These are phyloP conservation scores for Globisporangium megalacanthum DNA, from an alignment of 352 stramenopile species.

Conservation along the genomic window DNA sequence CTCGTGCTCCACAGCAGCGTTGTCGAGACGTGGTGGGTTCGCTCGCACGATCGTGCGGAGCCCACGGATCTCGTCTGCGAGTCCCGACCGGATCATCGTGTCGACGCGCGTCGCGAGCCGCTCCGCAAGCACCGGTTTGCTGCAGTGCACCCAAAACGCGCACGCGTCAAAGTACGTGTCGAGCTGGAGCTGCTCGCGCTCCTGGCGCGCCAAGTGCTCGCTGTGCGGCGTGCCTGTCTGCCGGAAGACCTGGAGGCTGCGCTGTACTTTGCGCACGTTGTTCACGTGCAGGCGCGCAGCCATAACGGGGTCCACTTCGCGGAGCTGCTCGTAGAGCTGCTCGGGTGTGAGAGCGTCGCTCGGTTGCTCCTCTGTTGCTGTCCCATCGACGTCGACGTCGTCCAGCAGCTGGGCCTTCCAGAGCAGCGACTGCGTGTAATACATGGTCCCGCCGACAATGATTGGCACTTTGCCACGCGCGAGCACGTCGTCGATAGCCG, in stretches of 20 bases:
- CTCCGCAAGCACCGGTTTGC: slow-evolving; percentile 49
- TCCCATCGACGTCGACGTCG: slow-evolving; percentile 36
- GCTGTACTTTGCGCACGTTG: slow-evolving; percentile 83
- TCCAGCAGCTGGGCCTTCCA: slow-evolving; percentile 86
- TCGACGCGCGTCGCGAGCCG: slow-evolving; percentile 68
- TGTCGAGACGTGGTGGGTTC: slow-evolving; percentile 32
- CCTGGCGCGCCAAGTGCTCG: slow-evolving; percentile 54
- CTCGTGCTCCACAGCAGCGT: slow-evolving; percentile 6
- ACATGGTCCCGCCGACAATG: slow-evolving; percentile 90
- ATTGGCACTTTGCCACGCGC: slow-evolving; percentile 86
- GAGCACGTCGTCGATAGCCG: slow-evolving; percentile 81
- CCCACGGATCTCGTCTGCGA: slow-evolving; percentile 73
- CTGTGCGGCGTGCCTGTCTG: slow-evolving; percentile 76
- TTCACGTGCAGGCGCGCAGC: slow-evolving; percentile 77
- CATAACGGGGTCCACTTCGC: slow-evolving; percentile 78
- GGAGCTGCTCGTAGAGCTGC: slow-evolving; percentile 52
- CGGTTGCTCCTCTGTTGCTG: background rate
- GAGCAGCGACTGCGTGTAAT: slow-evolving; percentile 90
- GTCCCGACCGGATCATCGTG: slow-evolving; percentile 70
- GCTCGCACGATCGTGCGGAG: slow-evolving; percentile 43
- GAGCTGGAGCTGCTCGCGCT: slow-evolving; percentile 31
- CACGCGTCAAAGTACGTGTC: slow-evolving; percentile 77
- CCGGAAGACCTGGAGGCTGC: slow-evolving; percentile 80
- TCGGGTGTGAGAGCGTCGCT: slow-evolving; percentile 29
- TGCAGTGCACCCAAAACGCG: slow-evolving; percentile 83